A percentile compares a stretch with the other conserved stretches of the same genome.
Conservation (phyloP, 768 basidiomycete genomes). For the Aureoboletus auriporus region DNA sequence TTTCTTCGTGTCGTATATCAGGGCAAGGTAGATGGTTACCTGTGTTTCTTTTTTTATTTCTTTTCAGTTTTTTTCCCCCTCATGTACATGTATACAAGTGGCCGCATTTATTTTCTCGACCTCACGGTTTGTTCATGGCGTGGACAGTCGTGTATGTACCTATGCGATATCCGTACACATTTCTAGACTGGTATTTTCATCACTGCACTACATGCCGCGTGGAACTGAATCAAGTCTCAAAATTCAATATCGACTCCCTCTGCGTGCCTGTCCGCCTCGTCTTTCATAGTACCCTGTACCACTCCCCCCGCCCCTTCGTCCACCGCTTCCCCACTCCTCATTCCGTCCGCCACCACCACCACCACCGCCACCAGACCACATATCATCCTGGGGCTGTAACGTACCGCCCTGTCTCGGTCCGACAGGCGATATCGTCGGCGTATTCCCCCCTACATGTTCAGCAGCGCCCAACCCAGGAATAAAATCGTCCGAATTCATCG, state of each 20-base stretch:
- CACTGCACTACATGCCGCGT: background rate
- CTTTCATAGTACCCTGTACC: constrained; percentile 22
- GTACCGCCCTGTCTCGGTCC: constrained; percentile 30
- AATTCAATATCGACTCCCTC: constrained; percentile 25
- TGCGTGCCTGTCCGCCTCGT: constrained; percentile 19
- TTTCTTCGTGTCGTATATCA: background rate
- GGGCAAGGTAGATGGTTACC: background rate
- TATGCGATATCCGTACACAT: too few relatives aligned
- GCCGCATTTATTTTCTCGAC: too few relatives aligned
- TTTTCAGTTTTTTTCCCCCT: constrained; percentile 1
- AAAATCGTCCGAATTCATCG: constrained; percentile 46
- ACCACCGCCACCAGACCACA: too few relatives aligned
- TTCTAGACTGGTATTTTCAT: background rate
- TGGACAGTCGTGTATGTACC: too few relatives aligned
- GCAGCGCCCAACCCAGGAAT: constrained; percentile 61
- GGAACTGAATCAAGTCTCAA: constrained; percentile 1
- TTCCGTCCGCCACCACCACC: constrained; percentile 18
- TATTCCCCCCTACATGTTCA: constrained; percentile 19
- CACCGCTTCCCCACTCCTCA: constrained; percentile 35
- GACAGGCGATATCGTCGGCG: constrained; percentile 3
- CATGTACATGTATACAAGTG: constrained; percentile 10
- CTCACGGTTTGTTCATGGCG: too few relatives aligned
- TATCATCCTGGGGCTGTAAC: constrained; percentile 40
- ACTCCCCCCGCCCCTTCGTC: constrained; percentile 31
- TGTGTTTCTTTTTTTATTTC: background rate